Evolutionary conservation across 208 protist species (phyloP), one percentile per base, ranked within the genome.

Genomic region (Trypanosoma lewisi): DNA sequence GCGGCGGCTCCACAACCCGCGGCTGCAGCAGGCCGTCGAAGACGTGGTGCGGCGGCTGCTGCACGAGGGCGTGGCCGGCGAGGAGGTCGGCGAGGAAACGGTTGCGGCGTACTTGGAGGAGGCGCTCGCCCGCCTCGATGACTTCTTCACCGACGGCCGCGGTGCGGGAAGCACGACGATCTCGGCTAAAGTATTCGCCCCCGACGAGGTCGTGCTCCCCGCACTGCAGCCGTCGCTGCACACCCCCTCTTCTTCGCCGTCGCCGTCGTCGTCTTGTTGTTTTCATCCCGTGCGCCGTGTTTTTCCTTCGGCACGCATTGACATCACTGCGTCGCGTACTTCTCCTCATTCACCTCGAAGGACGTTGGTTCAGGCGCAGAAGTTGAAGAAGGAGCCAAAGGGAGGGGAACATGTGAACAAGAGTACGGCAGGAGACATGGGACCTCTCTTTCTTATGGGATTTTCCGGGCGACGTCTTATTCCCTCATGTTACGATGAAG

Each of bases 41-140:
- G 51, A 70, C 21, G 52, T 85, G 47, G 79, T 85, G 47, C 70
- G 82, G 23, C n/a, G 73, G 30, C 52, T 91, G 6, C 54, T 86
- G 5, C 53, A 51, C 9, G 56, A 83, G 16, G 75, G 67, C 9
- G 36, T 34, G 25, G 67, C 14, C 17, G 60, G 67, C 2, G 23
- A 23, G 36, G 28, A 37, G 2, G 48, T 67, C 1, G 45, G 58
- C 12, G 67, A 67, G 55, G 74, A 73, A n/a, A 68, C 73, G 21
- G 58, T 74, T 4, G 67, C 60, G 31, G 2, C 11, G 19, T 52
- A 76, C 2, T 23, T 84, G 2, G 61, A 78, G 37, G 33, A 37
- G 39, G 67, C 63, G 5, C 39, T 82, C 3, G 51, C 19, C n/a
- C 34, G 34, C 11, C 21, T 82, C 2, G 70, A 70, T 33, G 23